Percentiles rank a stretch among this genome's conserved stretches.
Evolutionary conservation across 805 yeast genomes (phyloP).

Genomic region (Candida silvicultrix): DNA sequence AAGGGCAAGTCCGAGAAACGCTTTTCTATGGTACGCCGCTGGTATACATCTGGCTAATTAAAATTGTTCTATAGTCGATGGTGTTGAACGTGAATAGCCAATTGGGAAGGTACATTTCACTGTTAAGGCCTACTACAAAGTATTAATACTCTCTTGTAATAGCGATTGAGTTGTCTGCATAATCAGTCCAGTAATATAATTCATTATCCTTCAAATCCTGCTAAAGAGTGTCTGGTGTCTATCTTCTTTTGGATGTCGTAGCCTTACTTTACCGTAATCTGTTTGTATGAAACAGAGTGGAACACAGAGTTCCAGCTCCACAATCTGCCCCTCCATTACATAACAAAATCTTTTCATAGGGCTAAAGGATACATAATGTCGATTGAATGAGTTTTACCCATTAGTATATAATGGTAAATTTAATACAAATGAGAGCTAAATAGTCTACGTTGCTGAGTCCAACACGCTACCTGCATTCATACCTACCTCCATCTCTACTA

Average conservation of each 20-base stretch:
- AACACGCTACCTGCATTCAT: no score
- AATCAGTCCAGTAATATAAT: no score
- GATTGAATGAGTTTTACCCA: no score
- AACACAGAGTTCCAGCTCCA: conserved; percentile 6
- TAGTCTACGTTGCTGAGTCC: no score
- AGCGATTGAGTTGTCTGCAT: no score
- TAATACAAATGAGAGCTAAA: no score
- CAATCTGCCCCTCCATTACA: conserved; percentile 14
- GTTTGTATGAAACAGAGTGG: not conserved
- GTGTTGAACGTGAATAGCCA: not conserved
- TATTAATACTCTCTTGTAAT: no score
- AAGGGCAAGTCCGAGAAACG: not conserved
- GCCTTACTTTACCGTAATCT: not conserved
- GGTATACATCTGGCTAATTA: not conserved
- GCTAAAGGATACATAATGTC: conserved; percentile 6
- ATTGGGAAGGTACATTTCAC: not conserved
- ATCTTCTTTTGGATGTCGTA: not conserved
- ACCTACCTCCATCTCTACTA: no score
- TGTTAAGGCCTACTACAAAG: no score
- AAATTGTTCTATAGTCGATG: not conserved
- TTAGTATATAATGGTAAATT: no score
- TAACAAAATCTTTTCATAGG: conserved; percentile 4
- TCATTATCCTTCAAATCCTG: not conserved
- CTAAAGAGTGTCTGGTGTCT: not conserved
- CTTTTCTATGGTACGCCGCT: not conserved